These are phyloP conservation scores for Phytophthora crassamura DNA, from an alignment of 352 stramenopile genomes.

Conservation along the genomic window DNA sequence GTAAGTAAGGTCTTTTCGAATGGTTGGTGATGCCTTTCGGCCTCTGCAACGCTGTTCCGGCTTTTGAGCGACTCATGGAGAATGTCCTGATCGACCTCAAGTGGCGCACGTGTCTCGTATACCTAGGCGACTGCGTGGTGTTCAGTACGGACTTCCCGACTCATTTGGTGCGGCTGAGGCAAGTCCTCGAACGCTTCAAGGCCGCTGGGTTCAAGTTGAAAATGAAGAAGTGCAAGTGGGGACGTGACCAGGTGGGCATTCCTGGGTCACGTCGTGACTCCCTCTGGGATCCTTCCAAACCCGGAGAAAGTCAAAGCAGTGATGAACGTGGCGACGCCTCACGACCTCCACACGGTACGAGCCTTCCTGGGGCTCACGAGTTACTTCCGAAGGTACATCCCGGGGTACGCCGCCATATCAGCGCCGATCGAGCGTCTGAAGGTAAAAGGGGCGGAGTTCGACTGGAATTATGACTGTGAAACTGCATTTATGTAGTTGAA, in stretches of 20 bases:
- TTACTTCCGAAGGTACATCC: not conserved
- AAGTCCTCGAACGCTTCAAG: not conserved
- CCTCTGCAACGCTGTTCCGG: not conserved
- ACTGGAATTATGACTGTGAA: not conserved
- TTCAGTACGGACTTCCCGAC: not conserved
- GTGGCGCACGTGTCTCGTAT: not conserved
- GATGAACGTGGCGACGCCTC: not conserved
- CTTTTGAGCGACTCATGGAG: not conserved
- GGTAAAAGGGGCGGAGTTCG: not conserved
- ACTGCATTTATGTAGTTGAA: not conserved
- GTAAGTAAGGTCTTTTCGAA: not conserved
- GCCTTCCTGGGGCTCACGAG: not conserved
- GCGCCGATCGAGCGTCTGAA: not conserved
- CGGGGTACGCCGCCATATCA: not conserved
- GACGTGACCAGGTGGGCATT: not conserved
- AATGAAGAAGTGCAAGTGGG: not conserved
- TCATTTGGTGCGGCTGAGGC: not conserved
- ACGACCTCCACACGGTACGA: not conserved
- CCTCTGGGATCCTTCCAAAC: not conserved
- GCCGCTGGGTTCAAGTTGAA: not conserved
- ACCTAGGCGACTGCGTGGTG: not conserved
- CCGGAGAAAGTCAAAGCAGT: not conserved
- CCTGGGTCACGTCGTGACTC: not conserved
- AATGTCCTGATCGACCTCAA: not conserved
- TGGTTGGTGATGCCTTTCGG: not conserved